A percentile compares a stretch with the other conserved stretches of the same genome.
phyloP scores from a whole-genome alignment of 495 filamentous ascomycete genomes.

The Cryomyces minteri region DNA sequence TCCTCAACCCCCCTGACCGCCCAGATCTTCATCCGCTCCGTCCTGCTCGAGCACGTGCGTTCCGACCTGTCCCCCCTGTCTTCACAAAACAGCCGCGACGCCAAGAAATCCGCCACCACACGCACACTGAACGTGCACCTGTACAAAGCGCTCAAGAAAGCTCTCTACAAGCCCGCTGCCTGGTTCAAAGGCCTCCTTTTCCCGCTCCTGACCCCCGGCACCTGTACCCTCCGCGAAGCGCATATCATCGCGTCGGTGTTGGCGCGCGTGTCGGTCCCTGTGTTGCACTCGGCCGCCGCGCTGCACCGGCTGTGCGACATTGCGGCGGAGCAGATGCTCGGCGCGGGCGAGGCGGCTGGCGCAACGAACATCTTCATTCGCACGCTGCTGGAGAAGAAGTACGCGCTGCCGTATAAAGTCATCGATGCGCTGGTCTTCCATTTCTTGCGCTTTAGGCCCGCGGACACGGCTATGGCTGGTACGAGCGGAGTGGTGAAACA shows the following conservation, averaged over 20 bases:
- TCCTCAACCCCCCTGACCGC: conserved; percentile 57
- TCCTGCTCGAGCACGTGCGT: conserved; percentile 73
- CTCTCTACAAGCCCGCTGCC: conserved; percentile 83
- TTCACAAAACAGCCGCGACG: too few relatives aligned
- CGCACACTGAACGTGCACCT: conserved; percentile 92
- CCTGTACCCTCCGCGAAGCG: conserved; percentile 78
- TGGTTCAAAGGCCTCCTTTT: conserved; percentile 97
- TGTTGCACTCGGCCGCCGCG: conserved; percentile 83
- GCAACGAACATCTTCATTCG: conserved; percentile 88
- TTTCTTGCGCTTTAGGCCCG: conserved; percentile 69
- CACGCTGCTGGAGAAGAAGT: conserved; percentile 85
- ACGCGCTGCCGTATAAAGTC: conserved; percentile 86
- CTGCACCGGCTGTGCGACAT: conserved; percentile 85
- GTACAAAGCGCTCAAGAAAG: conserved; percentile 81
- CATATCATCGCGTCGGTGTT: conserved; percentile 76
- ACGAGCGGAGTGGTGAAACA: conserved; percentile 20
- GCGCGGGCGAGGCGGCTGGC: conserved; percentile 56
- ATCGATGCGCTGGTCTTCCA: conserved; percentile 92
- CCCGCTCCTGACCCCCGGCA: conserved; percentile 57
- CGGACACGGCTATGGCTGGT: conserved; percentile 25
- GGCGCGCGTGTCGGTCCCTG: conserved; percentile 60
- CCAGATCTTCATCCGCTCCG: conserved; percentile 61
- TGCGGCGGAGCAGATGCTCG: conserved; percentile 62
- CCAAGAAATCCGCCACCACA: conserved; percentile 27
- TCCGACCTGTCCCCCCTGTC: conserved; percentile 45